Percentiles rank a stretch among this genome's conserved stretches.
Evolutionary conservation across 2,329 filamentous ascomycete genomes (phyloP).

Genomic region (Bimuria novae-zelandiae): DNA sequence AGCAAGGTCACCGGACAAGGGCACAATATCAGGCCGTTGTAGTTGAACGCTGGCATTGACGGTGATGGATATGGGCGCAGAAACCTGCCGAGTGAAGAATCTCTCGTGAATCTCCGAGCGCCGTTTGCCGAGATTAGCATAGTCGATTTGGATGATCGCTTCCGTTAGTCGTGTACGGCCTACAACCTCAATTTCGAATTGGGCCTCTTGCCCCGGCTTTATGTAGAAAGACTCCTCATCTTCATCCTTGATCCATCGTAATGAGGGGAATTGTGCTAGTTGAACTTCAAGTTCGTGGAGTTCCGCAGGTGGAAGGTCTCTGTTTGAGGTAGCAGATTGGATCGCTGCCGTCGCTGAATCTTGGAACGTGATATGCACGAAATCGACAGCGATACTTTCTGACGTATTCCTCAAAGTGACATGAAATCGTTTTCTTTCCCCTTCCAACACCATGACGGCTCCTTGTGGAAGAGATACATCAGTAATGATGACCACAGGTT

Average conservation of each 20-base stretch:
- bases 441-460: slow-evolving; percentile 90
- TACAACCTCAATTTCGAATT: slow-evolving; percentile 81
- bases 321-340: slow-evolving; percentile 73
- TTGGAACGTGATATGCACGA: slow-evolving; percentile 85
- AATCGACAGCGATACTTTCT: slow-evolving; percentile 70
- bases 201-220: slow-evolving; percentile 67
- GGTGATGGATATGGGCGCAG: slow-evolving; percentile 80
- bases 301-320: slow-evolving; percentile 77
- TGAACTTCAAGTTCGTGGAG: slow-evolving; percentile 86
- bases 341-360: slow-evolving; percentile 83
- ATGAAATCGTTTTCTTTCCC: slow-evolving; percentile 77
- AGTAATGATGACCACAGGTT: slow-evolving; percentile 77
- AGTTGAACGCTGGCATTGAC: slow-evolving; percentile 91
- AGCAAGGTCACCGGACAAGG: slow-evolving; percentile 71
- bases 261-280: slow-evolving; percentile 70
- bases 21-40: slow-evolving; percentile 75
- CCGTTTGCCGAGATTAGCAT: slow-evolving; percentile 75
- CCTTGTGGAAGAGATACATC: slow-evolving; percentile 80
- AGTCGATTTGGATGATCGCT: slow-evolving; percentile 82
- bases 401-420: slow-evolving; percentile 83
- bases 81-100: slow-evolving; percentile 84
- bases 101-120: slow-evolving; percentile 69
- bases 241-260: slow-evolving; percentile 56
- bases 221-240: slow-evolving; percentile 60
- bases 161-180: slow-evolving; percentile 84